Evolutionary conservation across 768 basidiomycete species (phyloP), one percentile per base, ranked within the genome.

Genomic region (Russula vinacea): DNA sequence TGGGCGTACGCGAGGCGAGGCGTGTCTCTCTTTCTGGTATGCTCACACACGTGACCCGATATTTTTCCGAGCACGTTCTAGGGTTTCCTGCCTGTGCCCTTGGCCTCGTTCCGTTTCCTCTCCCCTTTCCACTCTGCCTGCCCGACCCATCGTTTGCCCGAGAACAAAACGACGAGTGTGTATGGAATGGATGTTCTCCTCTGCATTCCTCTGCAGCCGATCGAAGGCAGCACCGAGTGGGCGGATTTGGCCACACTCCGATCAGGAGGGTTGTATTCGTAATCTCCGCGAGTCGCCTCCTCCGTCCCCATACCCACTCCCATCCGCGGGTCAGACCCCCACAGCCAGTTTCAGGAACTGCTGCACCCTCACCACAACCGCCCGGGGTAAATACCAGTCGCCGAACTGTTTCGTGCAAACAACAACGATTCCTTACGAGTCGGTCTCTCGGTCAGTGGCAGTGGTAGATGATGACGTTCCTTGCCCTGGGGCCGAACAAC

Each of bases 241-340:
- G 19, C 49, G 56, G 62, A n/a, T 5, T 10, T 17, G 58, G 52
- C 63, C 63, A 64, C 63, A 59, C 63, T 60, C 63, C 58, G 63
- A 51, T n/a, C 63, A 60, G 32, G 32, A 49, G 58, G 64, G 64
- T 56, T 16, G n/a, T 19, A 6, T 60, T 65, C 64, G 64, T 65
- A 65, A 65, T 65, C 64, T 65, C 64, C 60, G 64, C 64, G 64
- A 61, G 59, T 56, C 59, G 64, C 64, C 19, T 7, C 62, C 17
- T 42, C 22, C 22, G 40, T 49, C 45, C 16, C 24, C 35, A 1
- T 40, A 33, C 13, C 24, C 55, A 39, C 35, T 44, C 47, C 55
- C 33, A n/a, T 57, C 64, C 64, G 64, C 64, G 64, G 60, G 42
- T 37, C 39, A 49, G 3, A 8, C n/a, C 37, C 35, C n/a, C n/a